Evolutionary conservation across 176 grass and related monocot genomes (phyloP), one percentile per base, ranked within the genome.

Genomic region (Cenchrus americanus): DNA sequence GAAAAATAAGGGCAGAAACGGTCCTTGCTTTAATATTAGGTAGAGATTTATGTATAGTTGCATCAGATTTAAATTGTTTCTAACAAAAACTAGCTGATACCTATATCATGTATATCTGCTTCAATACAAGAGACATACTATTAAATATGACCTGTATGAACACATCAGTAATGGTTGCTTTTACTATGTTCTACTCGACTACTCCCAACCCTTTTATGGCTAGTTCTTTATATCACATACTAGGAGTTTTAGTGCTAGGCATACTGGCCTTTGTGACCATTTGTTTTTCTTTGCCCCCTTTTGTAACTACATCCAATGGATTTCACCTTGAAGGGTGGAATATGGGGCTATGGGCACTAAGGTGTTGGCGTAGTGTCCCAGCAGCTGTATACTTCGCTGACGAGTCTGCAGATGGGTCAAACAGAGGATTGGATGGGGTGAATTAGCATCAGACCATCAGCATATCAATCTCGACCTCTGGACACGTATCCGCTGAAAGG

Each of bases 371-470:
- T 72, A 7, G 85, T 98, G 54, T 95, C 96, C 23, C 92, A 90
- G 69, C 84, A 92, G 55, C 85, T 95, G 18, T 95, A 93, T 66
- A 88, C 96, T 62, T 59, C 75, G 12, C 83, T 98, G 30, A 98
- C 92, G 46, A 92, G 82, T 71, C 85, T 98, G 51, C 93, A 98
- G 86, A 95, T 98, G 93, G 96, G 96, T 40, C 89, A 95, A 51
- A 73, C 32, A 19, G 88, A 87, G 73, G 96, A 98, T 59, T 81
- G 34, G 49, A 95, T 93, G 89, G 91, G 91, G 22, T 98, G 81
- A 73, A 90, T 24, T 93, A 90, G 76, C 58, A 24, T 61, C 21
- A 61, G 58, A n/a, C 3, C n/a, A 61, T 61, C n/a, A 24, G n/a
- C n/a, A 10, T 5, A 62, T 19, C 37, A 42, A 32, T 41, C 24